Conservation (phyloP, 2,329 filamentous ascomycete species). For the Teratosphaeria zuluensis region DNA sequence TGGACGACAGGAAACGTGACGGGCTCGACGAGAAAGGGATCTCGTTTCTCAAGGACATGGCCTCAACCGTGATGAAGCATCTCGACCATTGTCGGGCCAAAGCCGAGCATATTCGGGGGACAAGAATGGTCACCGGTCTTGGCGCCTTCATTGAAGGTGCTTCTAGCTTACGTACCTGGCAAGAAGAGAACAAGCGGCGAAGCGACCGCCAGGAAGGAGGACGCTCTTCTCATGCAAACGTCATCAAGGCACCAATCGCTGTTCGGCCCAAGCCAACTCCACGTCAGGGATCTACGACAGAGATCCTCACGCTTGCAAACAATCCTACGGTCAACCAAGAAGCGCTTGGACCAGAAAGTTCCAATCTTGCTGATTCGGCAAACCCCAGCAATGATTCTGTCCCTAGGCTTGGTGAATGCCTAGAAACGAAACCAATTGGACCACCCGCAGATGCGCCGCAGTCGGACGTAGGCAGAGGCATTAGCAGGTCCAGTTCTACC, state of each 20-base stretch:
- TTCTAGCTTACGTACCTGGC: conserved; percentile 3
- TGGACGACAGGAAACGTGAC: conserved; percentile 45
- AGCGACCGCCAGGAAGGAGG: background rate
- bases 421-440: background rate
- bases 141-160: conserved; percentile 7
- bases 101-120: conserved; percentile 44
- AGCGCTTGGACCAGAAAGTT: background rate
- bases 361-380: background rate
- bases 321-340: background rate
- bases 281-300: background rate
- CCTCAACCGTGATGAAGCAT: conserved; percentile 51
- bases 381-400: background rate
- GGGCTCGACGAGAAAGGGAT: conserved; percentile 41
- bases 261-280: background rate
- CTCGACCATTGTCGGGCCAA: conserved; percentile 46
- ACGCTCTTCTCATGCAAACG: background rate
- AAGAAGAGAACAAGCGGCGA: conserved; percentile 1
- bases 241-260: no score
- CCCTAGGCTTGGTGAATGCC: background rate
- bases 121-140: conserved; percentile 46
- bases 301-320: background rate
- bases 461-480: background rate
- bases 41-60: conserved; percentile 49
- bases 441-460: background rate
- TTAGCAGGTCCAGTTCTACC: background rate